Evolutionary conservation across 306 rosid species (phyloP), one percentile per base, ranked within the genome.

Genomic region (Astragalus glycyphyllos): DNA sequence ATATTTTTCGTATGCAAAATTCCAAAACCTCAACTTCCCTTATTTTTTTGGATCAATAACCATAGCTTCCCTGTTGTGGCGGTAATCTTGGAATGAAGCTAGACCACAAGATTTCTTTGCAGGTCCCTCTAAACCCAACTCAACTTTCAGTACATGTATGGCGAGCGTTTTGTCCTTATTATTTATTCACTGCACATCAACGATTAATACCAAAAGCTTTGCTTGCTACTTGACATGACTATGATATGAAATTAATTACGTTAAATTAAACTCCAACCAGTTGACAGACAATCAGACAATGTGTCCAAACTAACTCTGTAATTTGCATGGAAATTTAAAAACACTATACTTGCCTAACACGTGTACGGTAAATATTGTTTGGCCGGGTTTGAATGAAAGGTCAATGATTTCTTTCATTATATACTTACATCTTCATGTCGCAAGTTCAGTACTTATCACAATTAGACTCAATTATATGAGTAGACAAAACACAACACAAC

Each of bases 291-390:
- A 23, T 7, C 57, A 47, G 26, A 48, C n/a, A 10, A 58, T 31
- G 42, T n/a, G 55, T 71, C 76, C 29, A 76, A 49, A 1, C 31
- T 26, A 38, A 55, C 32, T 56, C 6, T 63, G 5, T 20, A 41
- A 65, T 35, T 62, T 62, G 48, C 64, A 77, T 69, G 76, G 49
- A 65, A 78, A 73, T 45, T 58, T 20, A 54, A 35, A 69, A 71
- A 20, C n/a, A 67, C 69, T 35, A 67, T 50, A 65, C 74, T 57
- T 31, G 48, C 58, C 37, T 49, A 11, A 85, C 90, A 81, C 87
- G 95, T 89, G 90, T 84, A 86, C 80, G 83, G 82, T 66, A 44
- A 5, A 53, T 72, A 73, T 67, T 72, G 8, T 11, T 6, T 6
- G 72, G 34, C 11, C 34, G 12, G n/a, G 15, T 23, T 34, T 3